Evolutionary conservation across 164 flowering plant genomes (phyloP).

Genomic region (Warburgia ugandensis): DNA sequence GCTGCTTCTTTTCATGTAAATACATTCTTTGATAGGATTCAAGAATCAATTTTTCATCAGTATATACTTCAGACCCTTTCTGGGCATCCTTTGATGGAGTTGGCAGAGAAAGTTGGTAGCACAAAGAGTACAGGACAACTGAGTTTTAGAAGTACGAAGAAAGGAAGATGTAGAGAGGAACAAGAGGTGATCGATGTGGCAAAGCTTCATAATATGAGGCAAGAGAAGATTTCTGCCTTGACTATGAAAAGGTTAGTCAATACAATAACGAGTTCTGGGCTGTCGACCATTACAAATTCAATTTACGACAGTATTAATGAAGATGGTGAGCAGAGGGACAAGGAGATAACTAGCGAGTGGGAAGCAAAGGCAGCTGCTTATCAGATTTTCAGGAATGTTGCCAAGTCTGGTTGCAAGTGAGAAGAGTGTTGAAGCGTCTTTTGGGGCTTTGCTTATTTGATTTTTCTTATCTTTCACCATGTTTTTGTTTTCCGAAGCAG

Average conservation of each 20-base stretch:
- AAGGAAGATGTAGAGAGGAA: slow-evolving; percentile 29
- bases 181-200: slow-evolving; percentile 57
- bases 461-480: background rate
- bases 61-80: slow-evolving; percentile 68
- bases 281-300: slow-evolving; percentile 44
- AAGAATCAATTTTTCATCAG: slow-evolving; percentile 71
- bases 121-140: slow-evolving; percentile 28
- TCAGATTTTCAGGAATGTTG: slow-evolving; percentile 66
- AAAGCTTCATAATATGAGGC: slow-evolving; percentile 54
- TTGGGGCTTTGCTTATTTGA: background rate
- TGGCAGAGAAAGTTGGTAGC: slow-evolving; percentile 24
- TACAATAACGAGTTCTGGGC: slow-evolving; percentile 38
- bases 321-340: slow-evolving; percentile 39
- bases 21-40: slow-evolving; percentile 79
- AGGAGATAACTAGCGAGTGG: slow-evolving; percentile 59
- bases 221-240: slow-evolving; percentile 75
- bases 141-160: slow-evolving; percentile 34
- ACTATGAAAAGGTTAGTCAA: slow-evolving; percentile 61
- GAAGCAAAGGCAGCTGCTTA: slow-evolving; percentile 73
- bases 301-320: slow-evolving; percentile 37
- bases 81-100: slow-evolving; percentile 57
- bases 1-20: slow-evolving; percentile 64
- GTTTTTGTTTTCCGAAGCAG: slow-evolving; percentile 26
- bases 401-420: slow-evolving; percentile 62
- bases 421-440: slow-evolving; percentile 10